phyloP scores from a whole-genome alignment of 768 basidiomycete species.

The Zangia roseola region DNA sequence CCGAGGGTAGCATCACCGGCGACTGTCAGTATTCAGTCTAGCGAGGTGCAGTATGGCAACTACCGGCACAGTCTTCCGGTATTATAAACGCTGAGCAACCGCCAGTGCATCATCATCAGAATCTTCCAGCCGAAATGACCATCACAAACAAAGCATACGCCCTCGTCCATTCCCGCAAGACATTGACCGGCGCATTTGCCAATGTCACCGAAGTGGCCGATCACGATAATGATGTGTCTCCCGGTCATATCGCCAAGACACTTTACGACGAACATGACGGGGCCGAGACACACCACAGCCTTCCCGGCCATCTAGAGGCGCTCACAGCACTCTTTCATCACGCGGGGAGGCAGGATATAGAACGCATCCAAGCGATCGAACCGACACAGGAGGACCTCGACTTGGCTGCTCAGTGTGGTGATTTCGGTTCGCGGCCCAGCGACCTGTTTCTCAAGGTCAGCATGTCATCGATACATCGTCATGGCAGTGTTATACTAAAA shows the following conservation, averaged over 20 bases:
- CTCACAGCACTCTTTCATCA: constrained; percentile 21
- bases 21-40: neutral
- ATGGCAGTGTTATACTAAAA: neutral
- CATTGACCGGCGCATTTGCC: constrained; percentile 43
- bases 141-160: constrained; percentile 33
- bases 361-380: constrained; percentile 20
- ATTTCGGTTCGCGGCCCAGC: constrained; percentile 52
- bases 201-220: constrained; percentile 30
- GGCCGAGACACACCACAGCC: constrained; percentile 28
- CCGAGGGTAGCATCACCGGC: neutral
- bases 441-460: constrained; percentile 61
- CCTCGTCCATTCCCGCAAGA: constrained; percentile 33
- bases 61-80: neutral
- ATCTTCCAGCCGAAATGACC: constrained; percentile 13
- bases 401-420: constrained; percentile 45
- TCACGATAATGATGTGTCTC: constrained; percentile 20
- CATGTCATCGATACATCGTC: neutral
- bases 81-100: neutral
- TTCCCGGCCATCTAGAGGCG: constrained; percentile 18
- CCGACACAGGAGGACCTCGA: constrained; percentile 44
- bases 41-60: neutral
- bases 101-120: constrained; percentile 1
- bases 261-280: constrained; percentile 34
- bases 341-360: constrained; percentile 16
- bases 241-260: constrained; percentile 37